phyloP scores from a whole-genome alignment of 805 yeast species.

The Metschnikowia lochheadii region DNA sequence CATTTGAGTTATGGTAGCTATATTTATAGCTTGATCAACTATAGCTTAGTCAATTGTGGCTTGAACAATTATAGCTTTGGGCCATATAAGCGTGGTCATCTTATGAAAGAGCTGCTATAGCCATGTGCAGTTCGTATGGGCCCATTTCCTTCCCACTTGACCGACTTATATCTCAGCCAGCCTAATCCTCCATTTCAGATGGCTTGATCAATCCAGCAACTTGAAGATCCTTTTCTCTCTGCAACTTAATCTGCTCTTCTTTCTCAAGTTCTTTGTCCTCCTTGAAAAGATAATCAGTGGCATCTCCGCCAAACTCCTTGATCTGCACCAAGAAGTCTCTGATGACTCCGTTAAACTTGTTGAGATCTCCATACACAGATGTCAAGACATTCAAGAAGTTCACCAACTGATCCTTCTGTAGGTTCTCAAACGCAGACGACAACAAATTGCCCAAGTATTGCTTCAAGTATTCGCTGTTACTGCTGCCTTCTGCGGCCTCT shows the following conservation, averaged over 20 bases:
- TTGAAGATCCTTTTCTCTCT: slow-evolving; percentile 75
- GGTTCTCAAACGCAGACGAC: slow-evolving; percentile 86
- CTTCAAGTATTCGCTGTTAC: slow-evolving; percentile 73
- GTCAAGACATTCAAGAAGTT: slow-evolving; percentile 78
- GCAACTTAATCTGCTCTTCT: slow-evolving; percentile 61
- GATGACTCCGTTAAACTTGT: slow-evolving; percentile 74
- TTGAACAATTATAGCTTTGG: neutral
- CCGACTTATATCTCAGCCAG: slow-evolving; percentile 20
- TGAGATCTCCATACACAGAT: slow-evolving; percentile 65
- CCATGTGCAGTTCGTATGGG: neutral
- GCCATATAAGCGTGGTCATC: neutral
- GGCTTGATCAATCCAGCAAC: slow-evolving; percentile 95
- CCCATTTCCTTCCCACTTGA: neutral
- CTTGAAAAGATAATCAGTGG: slow-evolving; percentile 89
- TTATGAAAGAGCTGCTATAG: neutral
- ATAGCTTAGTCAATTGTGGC: neutral
- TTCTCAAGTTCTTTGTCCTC: slow-evolving; percentile 84
- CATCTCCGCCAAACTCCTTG: slow-evolving; percentile 92
- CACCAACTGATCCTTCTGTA: slow-evolving; percentile 76
- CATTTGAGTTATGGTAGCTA: neutral
- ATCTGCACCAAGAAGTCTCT: slow-evolving; percentile 96
- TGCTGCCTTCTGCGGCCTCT: slow-evolving; percentile 80
- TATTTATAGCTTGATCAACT: neutral
- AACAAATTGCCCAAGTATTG: slow-evolving; percentile 80
- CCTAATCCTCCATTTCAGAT: slow-evolving; percentile 77